Evolutionary conservation across 352 stramenopile genomes (phyloP).

Genomic region (Globisporangium acanthophoron): DNA sequence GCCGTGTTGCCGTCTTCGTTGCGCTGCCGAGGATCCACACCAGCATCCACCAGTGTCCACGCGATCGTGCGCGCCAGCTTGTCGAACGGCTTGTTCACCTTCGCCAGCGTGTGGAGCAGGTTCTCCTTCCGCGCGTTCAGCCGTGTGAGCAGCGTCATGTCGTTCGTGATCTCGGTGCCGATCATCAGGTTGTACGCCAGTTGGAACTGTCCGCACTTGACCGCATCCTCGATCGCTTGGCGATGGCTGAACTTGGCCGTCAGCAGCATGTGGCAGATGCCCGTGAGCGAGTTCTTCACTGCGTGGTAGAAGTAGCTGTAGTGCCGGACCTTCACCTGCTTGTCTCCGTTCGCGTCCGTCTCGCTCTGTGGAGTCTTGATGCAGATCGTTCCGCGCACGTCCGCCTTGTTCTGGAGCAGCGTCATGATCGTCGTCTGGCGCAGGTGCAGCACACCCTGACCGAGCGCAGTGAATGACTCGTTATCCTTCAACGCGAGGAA

Average conservation of each 20-base stretch:
- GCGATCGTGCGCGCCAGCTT: conserved; percentile 50
- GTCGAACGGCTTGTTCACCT: conserved; percentile 49
- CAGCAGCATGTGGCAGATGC: conserved; percentile 75
- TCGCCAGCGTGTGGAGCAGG: conserved; percentile 57
- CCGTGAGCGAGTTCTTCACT: conserved; percentile 58
- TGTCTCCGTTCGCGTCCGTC: conserved; percentile 2
- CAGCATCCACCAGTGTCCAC: conserved; percentile 60
- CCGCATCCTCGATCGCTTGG: conserved; percentile 69
- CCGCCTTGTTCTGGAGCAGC: conserved; percentile 52
- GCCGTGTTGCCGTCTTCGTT: conserved; percentile 39
- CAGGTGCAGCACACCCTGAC: conserved; percentile 44
- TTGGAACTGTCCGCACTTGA: conserved; percentile 66
- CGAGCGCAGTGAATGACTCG: conserved; percentile 49
- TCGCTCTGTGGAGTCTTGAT: conserved; percentile 15
- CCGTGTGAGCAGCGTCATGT: conserved; percentile 27
- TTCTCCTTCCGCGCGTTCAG: conserved; percentile 42
- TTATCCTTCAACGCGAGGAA: conserved; percentile 35
- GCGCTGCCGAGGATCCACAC: conserved; percentile 19
- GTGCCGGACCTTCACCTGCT: conserved; percentile 18
- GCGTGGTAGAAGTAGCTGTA: conserved; percentile 76
- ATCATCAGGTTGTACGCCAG: conserved; percentile 65
- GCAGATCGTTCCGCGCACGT: conserved; percentile 44
- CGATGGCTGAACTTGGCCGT: conserved; percentile 65
- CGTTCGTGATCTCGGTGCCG: conserved; percentile 41
- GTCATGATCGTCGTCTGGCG: conserved; percentile 76